Evolutionary conservation across 371 early-diverging fungal genomes (phyloP), one percentile per base, ranked within the genome.

Genomic region (Mucor circinelloides): DNA sequence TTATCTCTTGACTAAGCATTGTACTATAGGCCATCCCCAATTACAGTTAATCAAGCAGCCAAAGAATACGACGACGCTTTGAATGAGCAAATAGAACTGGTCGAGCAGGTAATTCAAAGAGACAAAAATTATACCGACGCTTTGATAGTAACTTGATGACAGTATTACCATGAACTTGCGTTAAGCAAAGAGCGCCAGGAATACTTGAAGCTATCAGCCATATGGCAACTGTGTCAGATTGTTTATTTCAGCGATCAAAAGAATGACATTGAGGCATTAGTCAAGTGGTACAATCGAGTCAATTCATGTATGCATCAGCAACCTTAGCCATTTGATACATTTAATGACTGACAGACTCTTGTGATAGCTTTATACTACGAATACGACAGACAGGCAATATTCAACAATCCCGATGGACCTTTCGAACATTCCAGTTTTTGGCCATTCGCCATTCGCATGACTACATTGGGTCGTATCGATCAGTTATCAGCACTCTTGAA

Each of bases 41-140:
- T 63, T 27, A 12, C 27, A 34, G 44, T 62, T 7, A 27, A 58
- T 28, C 21, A 46, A 7, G 32, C 23, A 23, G 67, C 56, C 8
- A 15, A 56, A 38, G 31, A 70, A 10, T 70, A 65, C 56, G 44
- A 25, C 0, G 55, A 60, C 6, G 23, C 44, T 17, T 27, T 70
- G 17, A 28, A 38, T 56, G 61, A 65, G 9, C 65, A 70, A 38
- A 60, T 60, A 2, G n/a, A 65, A 2, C 21, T 36, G 12, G 54
- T 70, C 7, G 65, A 65, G 48, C 38, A 57, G 31, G 70, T 70
- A 65, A 70, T n/a, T 17, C 13, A 28, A 25, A n/a, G n/a, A n/a
- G n/a, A n/a, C n/a, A n/a, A n/a, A n/a, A n/a, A n/a, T n/a, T n/a
- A n/a, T n/a, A n/a, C n/a, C n/a, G n/a, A n/a, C n/a, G n/a, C n/a